Evolutionary conservation across 2,329 filamentous ascomycete species (phyloP).

Genomic region (Esteya vermicola): DNA sequence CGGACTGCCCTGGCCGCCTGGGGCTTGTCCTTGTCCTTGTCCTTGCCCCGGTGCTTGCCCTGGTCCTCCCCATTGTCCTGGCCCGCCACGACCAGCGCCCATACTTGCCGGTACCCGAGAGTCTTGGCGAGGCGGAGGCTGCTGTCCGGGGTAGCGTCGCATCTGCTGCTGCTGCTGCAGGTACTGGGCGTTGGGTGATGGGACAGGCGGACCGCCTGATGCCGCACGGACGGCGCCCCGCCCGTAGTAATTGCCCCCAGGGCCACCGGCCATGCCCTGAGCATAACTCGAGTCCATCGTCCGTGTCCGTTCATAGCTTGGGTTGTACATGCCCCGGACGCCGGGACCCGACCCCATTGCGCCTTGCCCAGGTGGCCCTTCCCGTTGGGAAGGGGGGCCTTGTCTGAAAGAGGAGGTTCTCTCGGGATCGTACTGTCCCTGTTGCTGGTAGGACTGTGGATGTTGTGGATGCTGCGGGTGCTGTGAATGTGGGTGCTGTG

Average conservation of each 20-base stretch:
- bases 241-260: slow-evolving; percentile 28
- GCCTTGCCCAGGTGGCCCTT: slow-evolving; percentile 19
- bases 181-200: slow-evolving; percentile 29
- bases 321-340: too few species aligned
- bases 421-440: slow-evolving; percentile 23
- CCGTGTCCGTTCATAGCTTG: slow-evolving; percentile 24
- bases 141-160: slow-evolving; percentile 28
- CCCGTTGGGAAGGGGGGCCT: slow-evolving; percentile 49
- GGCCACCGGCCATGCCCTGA: slow-evolving; percentile 12
- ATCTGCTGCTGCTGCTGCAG: slow-evolving; percentile 32
- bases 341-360: slow-evolving; percentile 15
- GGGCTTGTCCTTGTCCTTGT: slow-evolving; percentile 5
- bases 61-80: neutral
- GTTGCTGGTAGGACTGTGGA: slow-evolving; percentile 3
- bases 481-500: too few species aligned
- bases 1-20: slow-evolving; percentile 28
- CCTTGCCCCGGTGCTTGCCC: neutral
- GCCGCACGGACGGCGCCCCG: slow-evolving; percentile 33
- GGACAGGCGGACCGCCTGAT: slow-evolving; percentile 31
- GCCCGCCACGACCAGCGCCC: neutral
- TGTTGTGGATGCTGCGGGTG: slow-evolving; percentile 5
- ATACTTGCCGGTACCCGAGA: slow-evolving; percentile 41
- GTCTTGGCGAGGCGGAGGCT: slow-evolving; percentile 21
- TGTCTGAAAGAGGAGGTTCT: slow-evolving; percentile 57
- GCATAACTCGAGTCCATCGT: slow-evolving; percentile 29